Percentiles rank a stretch among this genome's conserved stretches.
Evolutionary conservation across 352 stramenopile species (phyloP).

Genomic region (Globisporangium lucens): DNA sequence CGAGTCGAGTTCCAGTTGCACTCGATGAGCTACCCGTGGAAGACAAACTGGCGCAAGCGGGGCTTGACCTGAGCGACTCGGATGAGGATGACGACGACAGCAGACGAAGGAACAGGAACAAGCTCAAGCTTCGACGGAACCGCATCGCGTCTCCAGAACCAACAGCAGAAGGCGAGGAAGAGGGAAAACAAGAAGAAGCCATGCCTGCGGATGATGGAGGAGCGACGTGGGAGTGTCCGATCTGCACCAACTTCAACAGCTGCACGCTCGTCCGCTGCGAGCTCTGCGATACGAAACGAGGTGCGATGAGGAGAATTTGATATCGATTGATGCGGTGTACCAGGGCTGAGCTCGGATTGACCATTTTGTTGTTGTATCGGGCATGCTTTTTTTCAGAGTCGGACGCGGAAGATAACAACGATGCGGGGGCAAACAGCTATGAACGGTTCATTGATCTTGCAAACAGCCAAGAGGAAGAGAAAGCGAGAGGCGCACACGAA

Average conservation of each 20-base stretch:
- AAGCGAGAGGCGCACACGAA: neutral
- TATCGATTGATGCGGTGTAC: neutral
- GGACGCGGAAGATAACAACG: slow-evolving; percentile 1
- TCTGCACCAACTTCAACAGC: slow-evolving; percentile 62
- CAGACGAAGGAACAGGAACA: slow-evolving; percentile 11
- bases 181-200: slow-evolving; percentile 1
- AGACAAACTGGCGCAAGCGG: slow-evolving; percentile 43
- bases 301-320: neutral
- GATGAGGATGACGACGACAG: slow-evolving; percentile 31
- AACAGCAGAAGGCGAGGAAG: slow-evolving; percentile 13
- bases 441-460: slow-evolving; percentile 39
- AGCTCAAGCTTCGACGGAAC: slow-evolving; percentile 10
- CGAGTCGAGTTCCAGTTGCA: slow-evolving; percentile 11
- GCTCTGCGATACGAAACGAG: slow-evolving; percentile 45
- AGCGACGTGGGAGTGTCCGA: slow-evolving; percentile 28
- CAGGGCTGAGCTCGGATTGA: neutral
- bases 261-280: slow-evolving; percentile 33
- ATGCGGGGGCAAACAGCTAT: slow-evolving; percentile 11
- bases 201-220: neutral
- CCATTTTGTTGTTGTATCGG: neutral
- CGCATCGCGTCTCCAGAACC: slow-evolving; percentile 4
- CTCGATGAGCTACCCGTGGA: slow-evolving; percentile 27
- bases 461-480: slow-evolving; percentile 24
- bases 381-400: neutral
- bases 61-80: slow-evolving; percentile 51